Percentiles rank a stretch among this genome's conserved stretches.
phyloP scores from a whole-genome alignment of 805 yeast genomes.

The Candida qinlingensis region DNA sequence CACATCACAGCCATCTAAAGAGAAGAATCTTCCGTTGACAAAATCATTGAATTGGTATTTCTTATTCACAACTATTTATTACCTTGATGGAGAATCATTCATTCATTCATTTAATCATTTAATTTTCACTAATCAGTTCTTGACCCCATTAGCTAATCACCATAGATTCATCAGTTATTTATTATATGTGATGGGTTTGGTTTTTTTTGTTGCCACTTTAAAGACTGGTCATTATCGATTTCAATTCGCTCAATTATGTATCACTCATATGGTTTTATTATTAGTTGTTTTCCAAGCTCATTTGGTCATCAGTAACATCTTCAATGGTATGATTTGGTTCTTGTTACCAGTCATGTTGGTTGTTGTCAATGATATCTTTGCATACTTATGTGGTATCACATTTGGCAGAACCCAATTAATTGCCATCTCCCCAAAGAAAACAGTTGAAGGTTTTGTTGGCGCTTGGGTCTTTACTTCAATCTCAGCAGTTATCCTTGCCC shows the following conservation, averaged over 20 bases:
- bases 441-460: conserved; percentile 95
- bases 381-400: conserved; percentile 94
- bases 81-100: conserved; percentile 80
- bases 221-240: conserved; percentile 85
- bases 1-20: conserved; percentile 71
- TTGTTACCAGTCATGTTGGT: conserved; percentile 87
- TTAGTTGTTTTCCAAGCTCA: conserved; percentile 93
- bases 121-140: conserved; percentile 45
- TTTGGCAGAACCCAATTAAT: conserved; percentile 91
- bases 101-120: conserved; percentile 57
- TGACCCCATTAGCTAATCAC: conserved; percentile 61
- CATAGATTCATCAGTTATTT: conserved; percentile 83
- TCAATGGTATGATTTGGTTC: conserved; percentile 93
- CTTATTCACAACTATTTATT: conserved; percentile 79
- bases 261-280: conserved; percentile 89
- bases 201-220: conserved; percentile 82
- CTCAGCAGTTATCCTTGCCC: conserved; percentile 63
- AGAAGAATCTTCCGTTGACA: conserved; percentile 77
- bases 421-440: conserved; percentile 92
- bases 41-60: conserved; percentile 91
- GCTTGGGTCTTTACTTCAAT: conserved; percentile 93
- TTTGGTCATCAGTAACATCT: conserved; percentile 81
- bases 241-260: conserved; percentile 91
- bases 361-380: conserved; percentile 91
- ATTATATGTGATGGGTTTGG: conserved; percentile 80